phyloP scores from a whole-genome alignment of 2,329 filamentous ascomycete species.

The Zymoseptoria pseudotritici region DNA sequence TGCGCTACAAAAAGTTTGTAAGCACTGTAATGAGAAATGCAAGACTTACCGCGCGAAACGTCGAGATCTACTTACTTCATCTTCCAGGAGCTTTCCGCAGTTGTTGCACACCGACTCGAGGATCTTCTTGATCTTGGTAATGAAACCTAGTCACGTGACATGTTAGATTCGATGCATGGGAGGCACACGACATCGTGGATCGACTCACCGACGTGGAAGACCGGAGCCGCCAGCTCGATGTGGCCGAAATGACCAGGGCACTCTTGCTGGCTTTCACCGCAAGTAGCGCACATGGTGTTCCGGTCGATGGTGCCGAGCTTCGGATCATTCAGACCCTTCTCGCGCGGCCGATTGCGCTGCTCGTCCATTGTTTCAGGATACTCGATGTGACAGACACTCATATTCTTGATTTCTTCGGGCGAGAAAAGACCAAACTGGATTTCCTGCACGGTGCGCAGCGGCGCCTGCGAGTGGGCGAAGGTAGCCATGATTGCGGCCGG shows the following conservation, averaged over 20 bases:
- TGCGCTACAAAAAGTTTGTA: constrained; percentile 55
- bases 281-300: constrained; percentile 91
- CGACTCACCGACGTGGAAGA: constrained; percentile 69
- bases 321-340: constrained; percentile 89
- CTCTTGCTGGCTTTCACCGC: constrained; percentile 88
- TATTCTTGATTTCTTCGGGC: constrained; percentile 97
- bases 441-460: constrained; percentile 95
- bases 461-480: constrained; percentile 87
- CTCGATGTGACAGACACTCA: constrained; percentile 93
- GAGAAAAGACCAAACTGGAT: constrained; percentile 98
- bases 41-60: constrained; percentile 8
- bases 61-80: constrained; percentile 78
- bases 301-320: constrained; percentile 94
- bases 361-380: constrained; percentile 99
- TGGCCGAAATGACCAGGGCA: constrained; percentile 98
- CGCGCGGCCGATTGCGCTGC: constrained; percentile 79
- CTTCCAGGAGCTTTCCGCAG: constrained; percentile 93
- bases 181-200: constrained; percentile 3
- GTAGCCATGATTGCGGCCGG: constrained; percentile 71
- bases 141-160: constrained; percentile 60
- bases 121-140: constrained; percentile 99
- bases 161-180: constrained; percentile 1
- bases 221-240: constrained; percentile 92
- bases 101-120: constrained; percentile 98
- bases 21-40: constrained; percentile 34